A percentile compares a stretch with the other conserved stretches of the same genome.
phyloP scores from a whole-genome alignment of 2,329 filamentous ascomycete genomes.

The Monosporascus sp. region DNA sequence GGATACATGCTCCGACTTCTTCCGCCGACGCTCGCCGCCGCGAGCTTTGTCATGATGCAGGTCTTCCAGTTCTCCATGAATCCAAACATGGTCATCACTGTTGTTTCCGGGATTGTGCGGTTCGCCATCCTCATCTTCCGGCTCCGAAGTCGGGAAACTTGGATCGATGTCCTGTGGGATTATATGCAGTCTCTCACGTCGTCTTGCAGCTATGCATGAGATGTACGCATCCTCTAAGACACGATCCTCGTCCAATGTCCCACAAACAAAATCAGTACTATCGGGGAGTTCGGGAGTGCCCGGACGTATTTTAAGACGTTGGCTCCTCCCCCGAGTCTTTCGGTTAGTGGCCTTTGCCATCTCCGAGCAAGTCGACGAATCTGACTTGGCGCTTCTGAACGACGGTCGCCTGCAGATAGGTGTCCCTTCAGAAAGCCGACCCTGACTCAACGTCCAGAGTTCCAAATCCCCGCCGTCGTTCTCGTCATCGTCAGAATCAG shows the following conservation, averaged over 20 bases:
- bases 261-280: slow-evolving; percentile 98
- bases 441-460: slow-evolving; percentile 48
- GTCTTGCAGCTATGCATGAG: slow-evolving; percentile 73
- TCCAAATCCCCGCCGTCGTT: slow-evolving; percentile 62
- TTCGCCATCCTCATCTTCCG: slow-evolving; percentile 77
- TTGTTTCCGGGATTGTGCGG: slow-evolving; percentile 54
- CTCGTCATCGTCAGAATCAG: slow-evolving; percentile 62
- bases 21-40: slow-evolving; percentile 40
- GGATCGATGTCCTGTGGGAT: slow-evolving; percentile 98
- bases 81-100: slow-evolving; percentile 63
- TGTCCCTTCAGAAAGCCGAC: slow-evolving; percentile 31
- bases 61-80: slow-evolving; percentile 67
- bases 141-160: slow-evolving; percentile 92
- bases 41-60: slow-evolving; percentile 54
- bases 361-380: slow-evolving; percentile 53
- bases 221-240: slow-evolving; percentile 92
- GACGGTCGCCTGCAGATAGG: slow-evolving; percentile 35
- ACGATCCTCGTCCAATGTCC: slow-evolving; percentile 91
- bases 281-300: slow-evolving; percentile 82
- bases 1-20: slow-evolving; percentile 46
- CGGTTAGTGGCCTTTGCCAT: slow-evolving; percentile 26
- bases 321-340: slow-evolving; percentile 26
- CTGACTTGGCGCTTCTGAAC: slow-evolving; percentile 44
- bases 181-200: slow-evolving; percentile 71
- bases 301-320: slow-evolving; percentile 53